A percentile compares a stretch with the other conserved stretches of the same genome.
phyloP scores from a whole-genome alignment of 768 basidiomycete species.

The Hericium coralloides region DNA sequence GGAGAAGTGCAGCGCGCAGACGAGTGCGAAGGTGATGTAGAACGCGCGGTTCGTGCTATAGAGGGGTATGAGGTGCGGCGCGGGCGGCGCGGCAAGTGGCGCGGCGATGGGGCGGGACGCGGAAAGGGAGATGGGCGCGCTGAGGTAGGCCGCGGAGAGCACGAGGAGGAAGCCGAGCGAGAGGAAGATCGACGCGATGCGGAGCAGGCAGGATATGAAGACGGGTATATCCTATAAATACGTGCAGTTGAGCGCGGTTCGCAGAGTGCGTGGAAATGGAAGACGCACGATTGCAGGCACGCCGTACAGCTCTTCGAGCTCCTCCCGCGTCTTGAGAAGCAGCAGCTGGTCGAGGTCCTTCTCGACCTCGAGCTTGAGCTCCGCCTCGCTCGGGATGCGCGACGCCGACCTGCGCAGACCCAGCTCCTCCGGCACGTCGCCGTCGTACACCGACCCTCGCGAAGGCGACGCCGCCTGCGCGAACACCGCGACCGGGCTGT shows the following conservation, averaged over 20 bases:
- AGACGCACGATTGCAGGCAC: conserved; percentile 65
- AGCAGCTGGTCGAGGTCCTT: conserved; percentile 60
- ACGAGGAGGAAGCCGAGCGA: conserved; percentile 60
- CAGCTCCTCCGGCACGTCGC: conserved; percentile 6
- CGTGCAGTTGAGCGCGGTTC: conserved; percentile 7
- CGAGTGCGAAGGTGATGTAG: conserved; percentile 21
- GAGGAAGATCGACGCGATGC: conserved; percentile 64
- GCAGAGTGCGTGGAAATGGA: neutral
- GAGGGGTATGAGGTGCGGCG: conserved; percentile 10
- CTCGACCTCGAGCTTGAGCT: conserved; percentile 38
- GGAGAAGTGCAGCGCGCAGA: conserved; percentile 31
- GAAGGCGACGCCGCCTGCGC: neutral
- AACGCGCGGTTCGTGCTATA: conserved; percentile 17
- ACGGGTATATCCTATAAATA: conserved; percentile 60
- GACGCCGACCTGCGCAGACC: neutral
- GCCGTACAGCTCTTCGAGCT: conserved; percentile 74
- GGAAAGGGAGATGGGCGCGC: conserved; percentile 36
- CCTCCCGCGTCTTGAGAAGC: conserved; percentile 55
- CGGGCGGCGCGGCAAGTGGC: neutral
- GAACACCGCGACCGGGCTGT: neutral
- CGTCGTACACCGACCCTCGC: neutral
- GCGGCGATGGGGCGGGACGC: neutral
- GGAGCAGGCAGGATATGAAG: conserved; percentile 69
- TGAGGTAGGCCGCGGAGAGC: conserved; percentile 52
- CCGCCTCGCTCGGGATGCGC: conserved; percentile 13